Evolutionary conservation across 2,329 filamentous ascomycete genomes (phyloP), one percentile per base, ranked within the genome.

Genomic region (Aschersonia sp.): DNA sequence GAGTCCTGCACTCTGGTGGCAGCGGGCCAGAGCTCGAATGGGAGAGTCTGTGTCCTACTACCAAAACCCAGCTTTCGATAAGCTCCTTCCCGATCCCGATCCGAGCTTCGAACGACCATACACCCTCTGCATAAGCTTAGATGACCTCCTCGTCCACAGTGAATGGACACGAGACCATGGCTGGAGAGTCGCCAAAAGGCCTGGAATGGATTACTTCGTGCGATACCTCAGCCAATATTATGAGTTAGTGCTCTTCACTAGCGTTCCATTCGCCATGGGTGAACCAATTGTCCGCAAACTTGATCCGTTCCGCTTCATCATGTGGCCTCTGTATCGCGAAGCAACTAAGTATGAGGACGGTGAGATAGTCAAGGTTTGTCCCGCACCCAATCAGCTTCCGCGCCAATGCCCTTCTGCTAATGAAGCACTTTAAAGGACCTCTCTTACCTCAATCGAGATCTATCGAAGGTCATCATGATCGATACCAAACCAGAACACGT

Each of bases 181-280:
- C 50, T 98, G 92, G 89, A 81, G 91, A 55, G 77, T 94, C 52
- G 92, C 92, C 31, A 98, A 98, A 72, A 80, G 92, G 45, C 92
- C 92, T 38, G 92, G 92, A 44, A 78, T 94, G 52, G 92, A 98
- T 69, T 98, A 98, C 71, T 98, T 98, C 71, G 71, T 98, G 53
- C 86, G 87, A 60, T 98, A 98, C 65, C 77, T 98, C 45, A 91
- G 86, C 67, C 89, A 96, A 65, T 97, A 98, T 74, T 98, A 96
- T 62, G 92, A 98, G 66, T 74, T 98, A 48, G 92, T 97, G 47
- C 80, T 98, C 54, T 98, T 97, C 70, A 98, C 92, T 32, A 86
- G 79, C 40, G 83, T 92, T 44, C 89, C 91, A 1, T 87, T 82
- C 59, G 82, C 80, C 59, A 84, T 87, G 61, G 91, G 82, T 31